Percentiles rank a stretch among this genome's conserved stretches.
phyloP scores from a whole-genome alignment of 805 yeast species.

The Yarrowia porcina region DNA sequence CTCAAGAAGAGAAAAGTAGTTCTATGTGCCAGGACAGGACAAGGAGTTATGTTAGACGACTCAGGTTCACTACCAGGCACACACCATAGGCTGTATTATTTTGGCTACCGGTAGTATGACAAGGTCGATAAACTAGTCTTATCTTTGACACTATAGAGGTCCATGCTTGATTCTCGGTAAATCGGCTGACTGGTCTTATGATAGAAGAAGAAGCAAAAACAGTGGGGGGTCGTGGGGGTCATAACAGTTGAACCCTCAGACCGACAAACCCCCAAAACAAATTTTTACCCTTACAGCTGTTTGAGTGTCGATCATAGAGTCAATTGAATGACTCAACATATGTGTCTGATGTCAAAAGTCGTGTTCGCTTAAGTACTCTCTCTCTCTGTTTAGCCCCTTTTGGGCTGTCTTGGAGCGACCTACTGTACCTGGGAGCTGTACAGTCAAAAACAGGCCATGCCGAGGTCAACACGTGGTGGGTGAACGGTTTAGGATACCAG shows the following conservation, averaged over 20 bases:
- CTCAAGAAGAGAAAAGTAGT: too few species aligned
- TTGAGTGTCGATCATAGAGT: not conserved
- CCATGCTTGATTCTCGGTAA: not conserved
- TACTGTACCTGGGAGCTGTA: not conserved
- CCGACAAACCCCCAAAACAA: too few species aligned
- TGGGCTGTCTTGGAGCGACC: not conserved
- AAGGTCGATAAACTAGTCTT: not conserved
- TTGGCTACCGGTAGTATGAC: not conserved
- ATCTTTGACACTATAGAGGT: not conserved
- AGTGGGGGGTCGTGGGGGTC: slow-evolving; percentile 10
- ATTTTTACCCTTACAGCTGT: too few species aligned
- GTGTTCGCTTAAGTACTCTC: not conserved
- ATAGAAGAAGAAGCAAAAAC: not conserved
- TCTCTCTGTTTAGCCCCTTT: not conserved
- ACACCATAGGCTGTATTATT: not conserved
- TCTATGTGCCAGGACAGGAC: too few species aligned
- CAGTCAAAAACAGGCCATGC: not conserved
- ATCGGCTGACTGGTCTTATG: not conserved
- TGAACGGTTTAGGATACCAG: too few species aligned
- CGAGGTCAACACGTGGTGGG: not conserved
- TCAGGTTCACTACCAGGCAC: too few species aligned
- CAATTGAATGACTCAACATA: slow-evolving; percentile 11
- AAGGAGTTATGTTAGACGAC: too few species aligned
- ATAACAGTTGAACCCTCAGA: not conserved
- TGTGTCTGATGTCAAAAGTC: too few species aligned